Evolutionary conservation across 2,329 filamentous ascomycete genomes (phyloP), one percentile per base, ranked within the genome.

Genomic region (Colletotrichum tropicicola): DNA sequence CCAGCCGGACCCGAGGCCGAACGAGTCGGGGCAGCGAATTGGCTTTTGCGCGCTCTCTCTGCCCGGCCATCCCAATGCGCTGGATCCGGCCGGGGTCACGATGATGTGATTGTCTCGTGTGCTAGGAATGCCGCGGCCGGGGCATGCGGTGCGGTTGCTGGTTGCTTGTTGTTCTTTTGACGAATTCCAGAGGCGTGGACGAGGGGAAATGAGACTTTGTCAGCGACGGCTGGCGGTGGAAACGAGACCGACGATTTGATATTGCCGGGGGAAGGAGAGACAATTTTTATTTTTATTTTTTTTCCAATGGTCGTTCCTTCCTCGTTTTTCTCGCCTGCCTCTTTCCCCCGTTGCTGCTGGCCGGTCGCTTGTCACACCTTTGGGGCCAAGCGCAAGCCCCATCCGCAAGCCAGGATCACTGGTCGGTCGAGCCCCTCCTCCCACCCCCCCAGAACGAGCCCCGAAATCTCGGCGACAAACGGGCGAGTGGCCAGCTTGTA

Each of bases 51-150:
- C 41, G 13, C 41, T 17, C 27, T 55, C 35, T 21, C 44, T 30
- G 59, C 47, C 60, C 53, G 25, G 21, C 13, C n/a, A n/a, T 65
- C 61, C 61, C 57, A 61, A 65, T 61, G 57, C 61, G 61, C 49
- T 55, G 61, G 49, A 56, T 55, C 49, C 57, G 61, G 61, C 55
- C 45, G 49, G 43, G 37, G 57, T 61, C 28, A 44, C 49, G 57
- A 65, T 61, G 49, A 65, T 65, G 61, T 65, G 49, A 65, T 65
- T 65, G 61, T 65, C 61, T 65, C 57, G 57, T 65, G 57, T 65
- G 49, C 23, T 21, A 51, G 61, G 49, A 65, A 65, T 55, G 57
- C 49, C 43, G 39, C 57, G 43, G 41, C 49, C 45, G 30, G 28
- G 45, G 37, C 52, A 55, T 51, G 28, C 49, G 37, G 37, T 51